These are phyloP conservation scores for Boletus pseudopeckii DNA, from an alignment of 768 basidiomycete genomes.

Conservation along the genomic window DNA sequence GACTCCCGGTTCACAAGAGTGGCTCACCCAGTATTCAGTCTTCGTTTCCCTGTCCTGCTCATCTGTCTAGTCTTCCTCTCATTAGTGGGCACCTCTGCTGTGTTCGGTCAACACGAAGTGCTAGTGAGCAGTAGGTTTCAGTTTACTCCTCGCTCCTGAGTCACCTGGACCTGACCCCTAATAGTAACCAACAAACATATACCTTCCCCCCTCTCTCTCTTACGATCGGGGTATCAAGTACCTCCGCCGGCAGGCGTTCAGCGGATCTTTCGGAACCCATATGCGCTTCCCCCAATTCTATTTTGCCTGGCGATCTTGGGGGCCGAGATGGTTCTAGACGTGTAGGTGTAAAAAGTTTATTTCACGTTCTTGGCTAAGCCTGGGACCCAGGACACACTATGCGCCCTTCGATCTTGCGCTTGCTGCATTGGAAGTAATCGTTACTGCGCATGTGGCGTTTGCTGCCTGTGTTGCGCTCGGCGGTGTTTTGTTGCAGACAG, in stretches of 20 bases:
- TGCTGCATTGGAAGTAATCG: conserved; percentile 68
- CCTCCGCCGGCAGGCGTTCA: conserved; percentile 7
- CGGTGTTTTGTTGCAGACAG: conserved; percentile 84
- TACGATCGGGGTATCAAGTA: conserved; percentile 30
- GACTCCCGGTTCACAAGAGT: not conserved
- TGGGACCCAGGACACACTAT: conserved; percentile 47
- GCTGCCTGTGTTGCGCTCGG: conserved; percentile 81
- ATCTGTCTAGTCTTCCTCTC: conserved; percentile 54
- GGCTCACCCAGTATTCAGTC: conserved; percentile 34
- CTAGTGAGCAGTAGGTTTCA: conserved; percentile 56
- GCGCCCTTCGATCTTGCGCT: conserved; percentile 79
- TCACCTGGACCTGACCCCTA: not conserved
- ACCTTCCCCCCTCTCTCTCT: conserved; percentile 47
- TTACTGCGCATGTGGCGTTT: conserved; percentile 84
- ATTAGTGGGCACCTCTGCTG: conserved; percentile 51
- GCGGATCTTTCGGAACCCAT: conserved; percentile 67
- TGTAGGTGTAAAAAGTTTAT: conserved; percentile 42
- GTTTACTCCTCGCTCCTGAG: conserved; percentile 1
- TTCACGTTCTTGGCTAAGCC: not conserved
- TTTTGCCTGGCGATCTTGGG: conserved; percentile 55
- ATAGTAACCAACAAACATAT: conserved; percentile 62
- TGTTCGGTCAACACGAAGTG: conserved; percentile 62
- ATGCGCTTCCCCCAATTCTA: conserved; percentile 58
- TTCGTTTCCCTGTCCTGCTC: conserved; percentile 64
- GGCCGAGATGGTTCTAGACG: conserved; percentile 50